These are phyloP conservation scores for Schizopora paradoxa DNA, from an alignment of 1,284 basidiomycete species.

Conservation along the genomic window DNA sequence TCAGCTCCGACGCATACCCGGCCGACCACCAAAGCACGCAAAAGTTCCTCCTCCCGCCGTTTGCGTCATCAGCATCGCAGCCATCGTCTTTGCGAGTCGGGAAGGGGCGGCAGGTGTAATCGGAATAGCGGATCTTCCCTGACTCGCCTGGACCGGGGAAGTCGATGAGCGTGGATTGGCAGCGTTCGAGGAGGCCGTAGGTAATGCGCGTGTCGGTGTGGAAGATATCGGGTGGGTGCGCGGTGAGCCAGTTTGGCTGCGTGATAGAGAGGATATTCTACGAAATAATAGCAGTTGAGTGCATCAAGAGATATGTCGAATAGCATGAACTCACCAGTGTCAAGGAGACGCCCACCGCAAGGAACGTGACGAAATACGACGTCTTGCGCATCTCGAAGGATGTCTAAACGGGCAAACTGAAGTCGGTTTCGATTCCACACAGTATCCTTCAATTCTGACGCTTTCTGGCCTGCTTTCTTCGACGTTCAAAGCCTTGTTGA, in stretches of 20 bases:
- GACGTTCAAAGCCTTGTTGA: too few relatives aligned
- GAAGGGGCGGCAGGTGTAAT: constrained; percentile 60
- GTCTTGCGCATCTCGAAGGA: constrained; percentile 51
- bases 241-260: constrained; percentile 62
- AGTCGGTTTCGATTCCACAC: too few relatives aligned
- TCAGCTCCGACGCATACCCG: constrained; percentile 55
- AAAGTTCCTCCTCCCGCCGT: constrained; percentile 48
- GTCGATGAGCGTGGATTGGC: constrained; percentile 46
- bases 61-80: constrained; percentile 51
- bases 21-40: constrained; percentile 70
- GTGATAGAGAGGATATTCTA: constrained; percentile 56
- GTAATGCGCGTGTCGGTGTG: constrained; percentile 43
- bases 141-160: constrained; percentile 43
- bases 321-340: constrained; percentile 41
- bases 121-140: constrained; percentile 43
- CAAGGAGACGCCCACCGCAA: constrained; percentile 45
- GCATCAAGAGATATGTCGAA: constrained; percentile 1
- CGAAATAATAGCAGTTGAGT: constrained; percentile 4
- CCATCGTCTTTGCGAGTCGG: constrained; percentile 52
- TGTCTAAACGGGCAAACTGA: neutral
- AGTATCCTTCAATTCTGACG: too few relatives aligned
- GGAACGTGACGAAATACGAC: constrained; percentile 56
- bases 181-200: constrained; percentile 56
- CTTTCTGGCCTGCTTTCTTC: too few relatives aligned
- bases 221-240: constrained; percentile 43